Evolutionary conservation across 2,329 filamentous ascomycete genomes (phyloP).

Genomic region (Fusarium metavorans): DNA sequence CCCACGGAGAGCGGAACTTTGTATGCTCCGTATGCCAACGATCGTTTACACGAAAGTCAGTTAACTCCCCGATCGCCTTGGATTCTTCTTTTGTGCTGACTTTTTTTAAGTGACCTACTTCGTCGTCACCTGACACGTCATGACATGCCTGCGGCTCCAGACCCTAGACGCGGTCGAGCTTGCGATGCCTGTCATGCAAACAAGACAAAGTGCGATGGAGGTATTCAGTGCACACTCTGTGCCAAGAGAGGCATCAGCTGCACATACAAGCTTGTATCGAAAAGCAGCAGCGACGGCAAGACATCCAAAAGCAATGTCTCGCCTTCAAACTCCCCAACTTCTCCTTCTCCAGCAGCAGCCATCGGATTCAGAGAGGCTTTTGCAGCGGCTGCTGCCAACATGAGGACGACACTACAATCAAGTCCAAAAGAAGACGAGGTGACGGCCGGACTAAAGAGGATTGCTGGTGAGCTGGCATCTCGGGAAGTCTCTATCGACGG

Average conservation of each 20-base stretch:
- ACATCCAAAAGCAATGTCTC: conserved; percentile 9
- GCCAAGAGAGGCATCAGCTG: conserved; percentile 54
- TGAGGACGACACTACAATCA: conserved; percentile 8
- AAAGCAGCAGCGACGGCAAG: conserved; percentile 16
- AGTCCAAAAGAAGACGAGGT: conserved; percentile 15
- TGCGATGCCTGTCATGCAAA: conserved; percentile 59
- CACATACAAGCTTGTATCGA: conserved; percentile 47
- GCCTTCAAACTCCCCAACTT: background rate
- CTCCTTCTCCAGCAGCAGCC: background rate
- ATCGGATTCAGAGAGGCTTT: background rate
- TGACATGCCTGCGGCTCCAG: conserved; percentile 46
- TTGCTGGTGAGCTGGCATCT: conserved; percentile 13
- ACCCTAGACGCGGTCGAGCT: conserved; percentile 53
- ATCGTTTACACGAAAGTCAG: conserved; percentile 55
- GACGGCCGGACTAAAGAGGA: conserved; percentile 15
- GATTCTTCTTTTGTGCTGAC: background rate
- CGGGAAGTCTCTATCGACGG: conserved; percentile 23
- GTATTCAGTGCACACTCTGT: conserved; percentile 54
- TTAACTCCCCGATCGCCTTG: background rate
- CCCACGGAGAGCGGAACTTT: conserved; percentile 51
- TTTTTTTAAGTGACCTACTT: conserved; percentile 49
- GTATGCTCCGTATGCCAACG: conserved; percentile 52
- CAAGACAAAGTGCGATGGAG: conserved; percentile 60
- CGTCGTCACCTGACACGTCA: conserved; percentile 53
- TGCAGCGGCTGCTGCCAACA: background rate